Conservation (phyloP, 1,284 basidiomycete species). For the Sporisorium iseilematis-ciliati region DNA sequence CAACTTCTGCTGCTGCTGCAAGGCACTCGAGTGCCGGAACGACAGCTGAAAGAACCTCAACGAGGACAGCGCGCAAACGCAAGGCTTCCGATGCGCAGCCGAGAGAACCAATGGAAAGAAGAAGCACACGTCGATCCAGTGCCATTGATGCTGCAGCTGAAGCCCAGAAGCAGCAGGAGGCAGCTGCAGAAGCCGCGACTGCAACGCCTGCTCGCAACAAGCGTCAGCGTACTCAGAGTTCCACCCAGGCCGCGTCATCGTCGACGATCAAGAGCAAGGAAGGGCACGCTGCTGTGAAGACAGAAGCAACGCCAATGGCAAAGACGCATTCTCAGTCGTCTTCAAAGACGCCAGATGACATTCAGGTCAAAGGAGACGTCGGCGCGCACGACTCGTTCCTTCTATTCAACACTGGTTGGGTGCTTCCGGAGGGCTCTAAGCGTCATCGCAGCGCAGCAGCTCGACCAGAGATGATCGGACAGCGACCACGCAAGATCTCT, state of each 20-base stretch:
- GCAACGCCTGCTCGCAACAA: conserved; percentile 17
- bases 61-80: conserved; percentile 28
- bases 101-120: conserved; percentile 22
- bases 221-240: conserved; percentile 29
- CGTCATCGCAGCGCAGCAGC: conserved; percentile 32
- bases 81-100: conserved; percentile 20
- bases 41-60: conserved; percentile 9
- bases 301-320: conserved; percentile 13
- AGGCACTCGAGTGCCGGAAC: conserved; percentile 6
- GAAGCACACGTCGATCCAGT: conserved; percentile 31
- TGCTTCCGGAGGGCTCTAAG: conserved; percentile 77
- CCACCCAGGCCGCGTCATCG: conserved; percentile 6
- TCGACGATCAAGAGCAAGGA: neutral
- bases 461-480: conserved; percentile 36
- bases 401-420: conserved; percentile 89
- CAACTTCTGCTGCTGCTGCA: conserved; percentile 4
- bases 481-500: conserved; percentile 46
- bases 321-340: conserved; percentile 26
- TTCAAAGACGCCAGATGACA: conserved; percentile 73
- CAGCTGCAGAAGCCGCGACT: neutral
- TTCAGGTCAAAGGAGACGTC: conserved; percentile 72
- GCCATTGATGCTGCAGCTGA: conserved; percentile 17
- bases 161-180: conserved; percentile 1
- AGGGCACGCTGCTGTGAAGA: neutral
- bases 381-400: conserved; percentile 81